These are phyloP conservation scores for Penicillium corylophilum DNA, from an alignment of 2,329 filamentous ascomycete genomes.

Conservation along the genomic window DNA sequence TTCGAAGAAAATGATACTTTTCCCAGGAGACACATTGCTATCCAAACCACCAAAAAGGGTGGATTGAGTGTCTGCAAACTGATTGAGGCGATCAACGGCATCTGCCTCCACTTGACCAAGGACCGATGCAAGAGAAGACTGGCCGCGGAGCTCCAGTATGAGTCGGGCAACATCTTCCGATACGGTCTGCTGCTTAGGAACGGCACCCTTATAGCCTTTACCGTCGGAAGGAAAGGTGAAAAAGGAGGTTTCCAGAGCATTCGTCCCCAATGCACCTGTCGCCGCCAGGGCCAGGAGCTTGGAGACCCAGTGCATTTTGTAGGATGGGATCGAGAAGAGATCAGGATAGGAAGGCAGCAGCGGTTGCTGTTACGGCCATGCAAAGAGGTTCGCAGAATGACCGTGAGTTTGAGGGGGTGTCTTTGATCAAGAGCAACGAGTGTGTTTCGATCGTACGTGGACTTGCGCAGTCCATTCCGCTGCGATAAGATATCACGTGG, in stretches of 20 bases:
- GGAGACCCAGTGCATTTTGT: conserved; percentile 28
- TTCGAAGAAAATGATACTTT: conserved; percentile 48
- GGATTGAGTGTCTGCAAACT: conserved; percentile 56
- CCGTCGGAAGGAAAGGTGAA: conserved; percentile 29
- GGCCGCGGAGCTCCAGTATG: conserved; percentile 49
- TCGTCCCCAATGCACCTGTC: conserved; percentile 25
- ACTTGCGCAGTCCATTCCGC: neutral
- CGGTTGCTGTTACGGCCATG: neutral
- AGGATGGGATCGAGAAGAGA: neutral
- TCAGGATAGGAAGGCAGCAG: neutral
- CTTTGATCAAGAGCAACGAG: neutral
- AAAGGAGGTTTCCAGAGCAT: conserved; percentile 34
- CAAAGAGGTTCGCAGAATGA: neutral
- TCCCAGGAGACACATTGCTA: conserved; percentile 20
- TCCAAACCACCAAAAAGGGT: conserved; percentile 51
- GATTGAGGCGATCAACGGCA: conserved; percentile 58
- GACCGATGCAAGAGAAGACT: conserved; percentile 49
- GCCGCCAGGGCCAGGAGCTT: conserved; percentile 29
- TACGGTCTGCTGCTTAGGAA: conserved; percentile 11
- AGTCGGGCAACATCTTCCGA: conserved; percentile 35
- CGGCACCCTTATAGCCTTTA: neutral
- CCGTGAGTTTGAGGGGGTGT: neutral
- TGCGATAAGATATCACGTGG: neutral
- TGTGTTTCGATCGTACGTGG: neutral
- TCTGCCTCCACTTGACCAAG: conserved; percentile 44